Percentiles rank a stretch among this genome's conserved stretches.
These are phyloP conservation scores for Trichoderma hamatum DNA, from an alignment of 2,329 filamentous ascomycete species.

Conservation along the genomic window DNA sequence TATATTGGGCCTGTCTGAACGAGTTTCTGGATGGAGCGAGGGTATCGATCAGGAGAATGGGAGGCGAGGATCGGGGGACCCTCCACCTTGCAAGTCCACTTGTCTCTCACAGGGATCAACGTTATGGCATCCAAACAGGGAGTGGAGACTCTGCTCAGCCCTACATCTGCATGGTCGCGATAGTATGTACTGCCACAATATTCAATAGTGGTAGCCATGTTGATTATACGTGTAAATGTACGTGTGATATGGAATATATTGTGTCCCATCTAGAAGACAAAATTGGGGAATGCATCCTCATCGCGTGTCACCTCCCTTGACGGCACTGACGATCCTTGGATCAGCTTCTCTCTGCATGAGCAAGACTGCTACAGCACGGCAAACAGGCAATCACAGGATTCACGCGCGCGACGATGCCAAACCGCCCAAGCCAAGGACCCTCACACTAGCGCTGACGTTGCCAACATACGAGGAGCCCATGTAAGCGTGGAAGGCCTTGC, in stretches of 20 bases:
- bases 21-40: not conserved
- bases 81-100: not conserved
- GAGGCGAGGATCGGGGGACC: not conserved
- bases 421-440: not conserved
- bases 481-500: not conserved
- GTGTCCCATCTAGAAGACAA: not conserved
- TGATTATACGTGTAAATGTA: not conserved
- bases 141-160: slow-evolving; percentile 12
- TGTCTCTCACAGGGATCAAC: not conserved
- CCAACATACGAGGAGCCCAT: slow-evolving; percentile 10
- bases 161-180: not conserved
- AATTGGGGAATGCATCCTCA: not conserved
- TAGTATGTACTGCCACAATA: not conserved
- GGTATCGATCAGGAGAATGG: slow-evolving; percentile 14
- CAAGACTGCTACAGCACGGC: not conserved
- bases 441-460: slow-evolving; percentile 18
- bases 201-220: not conserved
- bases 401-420: slow-evolving; percentile 1
- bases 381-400: not conserved
- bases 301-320: not conserved
- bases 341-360: not conserved
- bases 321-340: not conserved
- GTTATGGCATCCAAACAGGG: not conserved
- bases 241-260: not conserved
- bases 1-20: not conserved